These are phyloP conservation scores for Myxozyma vanderwaltii DNA, from an alignment of 805 yeast genomes.

Conservation along the genomic window DNA sequence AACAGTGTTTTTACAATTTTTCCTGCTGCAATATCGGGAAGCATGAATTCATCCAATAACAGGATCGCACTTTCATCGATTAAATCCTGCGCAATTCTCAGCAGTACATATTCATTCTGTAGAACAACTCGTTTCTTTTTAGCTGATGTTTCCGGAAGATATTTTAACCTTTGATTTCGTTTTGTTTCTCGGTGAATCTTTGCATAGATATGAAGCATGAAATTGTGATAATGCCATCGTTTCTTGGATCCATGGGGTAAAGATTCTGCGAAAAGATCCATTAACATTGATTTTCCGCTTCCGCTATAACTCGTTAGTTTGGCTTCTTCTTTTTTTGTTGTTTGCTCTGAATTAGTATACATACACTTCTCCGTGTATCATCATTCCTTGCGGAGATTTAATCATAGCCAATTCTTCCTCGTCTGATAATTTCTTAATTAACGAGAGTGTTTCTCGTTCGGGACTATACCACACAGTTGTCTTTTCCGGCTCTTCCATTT, in stretches of 20 bases:
- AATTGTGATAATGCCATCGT: conserved; percentile 72
- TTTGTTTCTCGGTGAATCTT: conserved; percentile 53
- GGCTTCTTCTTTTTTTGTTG: too few species aligned
- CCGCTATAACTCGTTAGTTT: conserved; percentile 45
- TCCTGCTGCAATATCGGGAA: conserved; percentile 75
- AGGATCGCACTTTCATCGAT: conserved; percentile 58
- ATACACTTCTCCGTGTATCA: conserved; percentile 47
- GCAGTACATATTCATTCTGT: conserved; percentile 65
- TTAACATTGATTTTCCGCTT: conserved; percentile 71
- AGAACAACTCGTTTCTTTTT: conserved; percentile 39
- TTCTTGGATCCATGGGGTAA: conserved; percentile 64
- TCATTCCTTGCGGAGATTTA: conserved; percentile 66
- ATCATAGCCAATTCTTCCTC: conserved; percentile 60
- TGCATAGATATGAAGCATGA: conserved; percentile 66
- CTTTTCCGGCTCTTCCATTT: conserved; percentile 14
- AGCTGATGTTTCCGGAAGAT: conserved; percentile 14
- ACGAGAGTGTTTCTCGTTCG: conserved; percentile 39
- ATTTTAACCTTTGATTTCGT: neutral
- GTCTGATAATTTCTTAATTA: conserved; percentile 56
- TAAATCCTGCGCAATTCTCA: conserved; percentile 68
- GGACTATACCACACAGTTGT: conserved; percentile 12
- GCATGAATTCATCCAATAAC: conserved; percentile 72
- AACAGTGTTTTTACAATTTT: conserved; percentile 65
- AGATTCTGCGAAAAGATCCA: conserved; percentile 69
- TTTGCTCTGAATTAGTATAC: neutral